Percentiles rank a stretch among this genome's conserved stretches.
These are phyloP conservation scores for Bertia moriformis DNA, from an alignment of 2,329 filamentous ascomycete genomes.

Conservation along the genomic window DNA sequence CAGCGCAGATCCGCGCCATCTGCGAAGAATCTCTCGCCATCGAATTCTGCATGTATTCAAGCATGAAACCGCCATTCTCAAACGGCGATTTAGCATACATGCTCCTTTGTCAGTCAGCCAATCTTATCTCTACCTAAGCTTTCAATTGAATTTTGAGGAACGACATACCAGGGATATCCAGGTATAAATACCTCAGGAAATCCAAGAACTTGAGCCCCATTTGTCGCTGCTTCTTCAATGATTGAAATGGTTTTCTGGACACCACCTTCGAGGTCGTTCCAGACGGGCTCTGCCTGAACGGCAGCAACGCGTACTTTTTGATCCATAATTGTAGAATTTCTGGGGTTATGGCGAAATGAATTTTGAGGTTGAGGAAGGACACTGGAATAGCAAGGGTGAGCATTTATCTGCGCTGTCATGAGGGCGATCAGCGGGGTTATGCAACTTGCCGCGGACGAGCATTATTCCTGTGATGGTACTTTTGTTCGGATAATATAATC, in stretches of 20 bases:
- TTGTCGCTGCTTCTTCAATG: conserved; percentile 36
- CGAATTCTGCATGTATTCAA: conserved; percentile 23
- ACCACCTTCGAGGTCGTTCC: conserved; percentile 38
- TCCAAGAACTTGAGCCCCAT: conserved; percentile 36
- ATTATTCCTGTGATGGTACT: too few relatives aligned
- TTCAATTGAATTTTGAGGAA: conserved; percentile 3
- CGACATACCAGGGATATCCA: conserved; percentile 30
- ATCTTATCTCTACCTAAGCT: conserved; percentile 3
- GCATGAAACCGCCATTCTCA: conserved; percentile 5
- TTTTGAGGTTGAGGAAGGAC: too few relatives aligned
- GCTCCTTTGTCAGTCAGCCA: conserved; percentile 10
- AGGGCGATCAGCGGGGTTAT: too few relatives aligned
- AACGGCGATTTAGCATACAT: conserved; percentile 19
- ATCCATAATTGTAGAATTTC: too few relatives aligned
- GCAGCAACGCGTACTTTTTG: conserved; percentile 25
- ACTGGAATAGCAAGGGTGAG: too few relatives aligned
- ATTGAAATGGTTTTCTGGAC: conserved; percentile 40
- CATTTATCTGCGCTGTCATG: too few relatives aligned
- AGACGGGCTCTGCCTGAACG: conserved; percentile 42
- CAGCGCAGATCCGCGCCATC: conserved; percentile 24
- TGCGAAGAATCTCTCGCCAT: conserved; percentile 23
- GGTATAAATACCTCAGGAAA: conserved; percentile 40
- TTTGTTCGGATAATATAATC: too few relatives aligned
- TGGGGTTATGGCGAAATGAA: too few relatives aligned
- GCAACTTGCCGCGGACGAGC: too few relatives aligned